These are phyloP conservation scores for Botrytis sinoallii DNA, from an alignment of 2,329 filamentous ascomycete genomes.

Conservation along the genomic window DNA sequence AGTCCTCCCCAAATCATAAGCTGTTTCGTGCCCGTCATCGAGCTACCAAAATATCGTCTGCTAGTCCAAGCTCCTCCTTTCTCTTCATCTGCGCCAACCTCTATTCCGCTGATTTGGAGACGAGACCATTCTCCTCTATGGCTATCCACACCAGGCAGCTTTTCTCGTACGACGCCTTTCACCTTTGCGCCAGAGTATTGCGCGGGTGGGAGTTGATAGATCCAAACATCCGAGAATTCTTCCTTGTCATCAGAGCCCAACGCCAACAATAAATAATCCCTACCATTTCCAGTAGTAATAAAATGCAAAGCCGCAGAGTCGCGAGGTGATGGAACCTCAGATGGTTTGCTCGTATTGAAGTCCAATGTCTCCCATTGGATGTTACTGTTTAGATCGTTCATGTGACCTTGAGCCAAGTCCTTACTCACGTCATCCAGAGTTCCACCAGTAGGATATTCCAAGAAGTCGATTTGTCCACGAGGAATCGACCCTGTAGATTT, in stretches of 20 bases:
- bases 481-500: neutral
- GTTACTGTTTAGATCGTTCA: neutral
- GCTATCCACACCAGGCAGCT: conserved; percentile 3
- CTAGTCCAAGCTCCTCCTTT: conserved; percentile 11
- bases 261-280: conserved; percentile 9
- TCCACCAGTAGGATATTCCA: conserved; percentile 1
- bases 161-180: conserved; percentile 1
- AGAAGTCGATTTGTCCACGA: neutral
- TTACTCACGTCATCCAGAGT: conserved; percentile 1
- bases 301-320: conserved; percentile 4
- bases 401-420: neutral
- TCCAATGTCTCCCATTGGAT: neutral
- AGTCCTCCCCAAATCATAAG: conserved; percentile 15
- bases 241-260: neutral
- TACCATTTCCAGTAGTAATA: conserved; percentile 1
- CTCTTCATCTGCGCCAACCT: conserved; percentile 9
- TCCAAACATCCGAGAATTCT: conserved; percentile 6
- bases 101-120: conserved; percentile 7
- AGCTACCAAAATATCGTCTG: conserved; percentile 6
- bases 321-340: neutral
- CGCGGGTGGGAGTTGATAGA: neutral
- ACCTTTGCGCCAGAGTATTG: neutral
- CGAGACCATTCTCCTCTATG: conserved; percentile 5
- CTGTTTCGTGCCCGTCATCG: conserved; percentile 15
- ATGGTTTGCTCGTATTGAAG: neutral